A percentile compares a stretch with the other conserved stretches of the same genome.
These are phyloP conservation scores for Capronia americana DNA, from an alignment of 2,329 filamentous ascomycete genomes.

Conservation along the genomic window DNA sequence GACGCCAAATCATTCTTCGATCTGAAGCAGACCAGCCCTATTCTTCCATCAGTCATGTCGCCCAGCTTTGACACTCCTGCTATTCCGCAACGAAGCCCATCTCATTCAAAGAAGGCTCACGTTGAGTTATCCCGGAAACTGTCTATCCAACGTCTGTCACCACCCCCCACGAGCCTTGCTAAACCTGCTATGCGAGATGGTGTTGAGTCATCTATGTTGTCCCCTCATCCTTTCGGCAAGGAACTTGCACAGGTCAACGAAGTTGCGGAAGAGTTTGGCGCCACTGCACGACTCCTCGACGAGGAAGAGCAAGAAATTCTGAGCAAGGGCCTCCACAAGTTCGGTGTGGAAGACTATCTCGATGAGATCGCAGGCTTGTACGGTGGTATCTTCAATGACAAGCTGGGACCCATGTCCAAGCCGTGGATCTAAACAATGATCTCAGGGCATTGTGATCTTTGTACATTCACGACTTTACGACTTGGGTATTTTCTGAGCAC, in stretches of 20 bases:
- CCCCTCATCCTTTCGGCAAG: conserved; percentile 77
- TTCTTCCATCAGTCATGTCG: conserved; percentile 61
- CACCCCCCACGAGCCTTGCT: conserved; percentile 48
- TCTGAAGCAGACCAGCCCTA: conserved; percentile 70
- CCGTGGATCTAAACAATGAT: conserved; percentile 49
- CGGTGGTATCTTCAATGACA: conserved; percentile 63
- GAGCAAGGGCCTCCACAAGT: conserved; percentile 72
- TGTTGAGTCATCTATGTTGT: conserved; percentile 44
- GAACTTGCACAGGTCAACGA: conserved; percentile 93
- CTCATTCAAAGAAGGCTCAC: conserved; percentile 87
- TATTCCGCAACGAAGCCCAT: conserved; percentile 79
- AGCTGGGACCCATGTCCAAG: conserved; percentile 46
- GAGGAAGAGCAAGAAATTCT: conserved; percentile 76
- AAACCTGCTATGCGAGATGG: conserved; percentile 43
- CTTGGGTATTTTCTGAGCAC: conserved; percentile 6
- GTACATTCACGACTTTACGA: conserved; percentile 26
- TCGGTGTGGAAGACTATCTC: conserved; percentile 82
- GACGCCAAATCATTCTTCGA: conserved; percentile 65
- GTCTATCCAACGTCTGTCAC: conserved; percentile 63
- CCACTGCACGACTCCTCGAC: conserved; percentile 60
- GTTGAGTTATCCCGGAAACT: conserved; percentile 75
- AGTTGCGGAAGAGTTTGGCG: conserved; percentile 84
- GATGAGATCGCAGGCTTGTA: conserved; percentile 76
- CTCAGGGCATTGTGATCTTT: conserved; percentile 5
- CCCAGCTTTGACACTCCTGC: conserved; percentile 63